Evolutionary conservation across 352 stramenopile species (phyloP), one percentile per base, ranked within the genome.

Genomic region (Pythium grandisporangium): DNA sequence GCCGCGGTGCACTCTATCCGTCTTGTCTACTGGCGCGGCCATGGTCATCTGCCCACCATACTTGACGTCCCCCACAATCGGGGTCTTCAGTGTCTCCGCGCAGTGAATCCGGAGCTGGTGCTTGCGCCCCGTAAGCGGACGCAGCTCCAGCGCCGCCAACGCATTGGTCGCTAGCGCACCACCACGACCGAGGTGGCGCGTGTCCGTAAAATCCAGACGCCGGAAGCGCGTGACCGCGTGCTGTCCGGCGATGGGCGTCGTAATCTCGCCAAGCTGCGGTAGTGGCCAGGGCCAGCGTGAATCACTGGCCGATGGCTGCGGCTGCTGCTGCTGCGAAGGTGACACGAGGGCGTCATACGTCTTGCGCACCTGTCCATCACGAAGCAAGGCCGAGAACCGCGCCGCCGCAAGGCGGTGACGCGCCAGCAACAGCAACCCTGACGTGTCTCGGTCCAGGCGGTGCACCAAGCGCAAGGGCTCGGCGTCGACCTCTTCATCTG

Each of bases 371-470:
- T 33, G 30, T 1, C 61, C 62, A 29, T 37, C 40, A 16, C 57
- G 58, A 7, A 88, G 35, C 8, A 83, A 14, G 23, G 62, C 46
- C 0, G 70, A 66, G 48, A 88, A 88, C 33, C 60, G 70, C 6
- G 75, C 72, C 2, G 75, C 71, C 17, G 75, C 75, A 6, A 80
- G 67, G 0, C 75, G 66, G 41, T 71, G 69, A 17, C 75, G 66
- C n/a, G 71, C 75, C 7, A 88, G 48, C 13, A 88, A 71, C 14
- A 88, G 36, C 34, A 84, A 16, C 2, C 75, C 75, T 2, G 75
- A 88, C 13, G 71, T 88, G 20, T 79, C 63, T 25, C 77, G 84
- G 39, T 88, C 75, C 32, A 88, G 58, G 13, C 75, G 71, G 60
- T 88, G 75, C 20, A 88, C 75, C 21, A 84, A 33, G 17, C 58